These are phyloP conservation scores for Marsdenia floribunda DNA, from an alignment of 257 asterid species.

Conservation along the genomic window DNA sequence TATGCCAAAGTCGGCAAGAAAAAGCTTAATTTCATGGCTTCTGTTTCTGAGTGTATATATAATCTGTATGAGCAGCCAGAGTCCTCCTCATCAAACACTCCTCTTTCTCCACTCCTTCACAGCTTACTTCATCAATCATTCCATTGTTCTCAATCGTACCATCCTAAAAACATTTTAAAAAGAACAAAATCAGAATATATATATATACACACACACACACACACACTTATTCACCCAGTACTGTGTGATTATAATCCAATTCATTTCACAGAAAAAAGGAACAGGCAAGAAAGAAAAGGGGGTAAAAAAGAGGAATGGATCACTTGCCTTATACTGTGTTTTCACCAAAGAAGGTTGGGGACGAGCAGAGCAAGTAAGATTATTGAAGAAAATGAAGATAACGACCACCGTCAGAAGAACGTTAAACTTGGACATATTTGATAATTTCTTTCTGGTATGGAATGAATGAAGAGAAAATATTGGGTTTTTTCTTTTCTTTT, in stretches of 20 bases:
- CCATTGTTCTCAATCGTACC: background rate
- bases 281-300: background rate
- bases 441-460: background rate
- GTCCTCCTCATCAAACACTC: constrained; percentile 38
- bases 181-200: background rate
- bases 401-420: background rate
- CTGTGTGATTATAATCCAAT: background rate
- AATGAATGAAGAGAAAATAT: background rate
- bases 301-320: background rate
- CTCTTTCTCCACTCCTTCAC: constrained; percentile 34
- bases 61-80: constrained; percentile 42
- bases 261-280: background rate
- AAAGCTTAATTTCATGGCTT: background rate
- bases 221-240: background rate
- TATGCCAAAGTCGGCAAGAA: background rate
- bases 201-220: no score
- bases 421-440: constrained; percentile 3
- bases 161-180: background rate
- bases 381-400: background rate
- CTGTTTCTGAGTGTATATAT: constrained; percentile 33
- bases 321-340: constrained; percentile 7
- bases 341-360: constrained; percentile 1
- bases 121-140: constrained; percentile 21
- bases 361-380: constrained; percentile 9
- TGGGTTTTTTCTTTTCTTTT: background rate